Base-by-base conservation (phyloP, 2,329 filamentous ascomycete genomes). In the Claviceps sp. region DNA sequence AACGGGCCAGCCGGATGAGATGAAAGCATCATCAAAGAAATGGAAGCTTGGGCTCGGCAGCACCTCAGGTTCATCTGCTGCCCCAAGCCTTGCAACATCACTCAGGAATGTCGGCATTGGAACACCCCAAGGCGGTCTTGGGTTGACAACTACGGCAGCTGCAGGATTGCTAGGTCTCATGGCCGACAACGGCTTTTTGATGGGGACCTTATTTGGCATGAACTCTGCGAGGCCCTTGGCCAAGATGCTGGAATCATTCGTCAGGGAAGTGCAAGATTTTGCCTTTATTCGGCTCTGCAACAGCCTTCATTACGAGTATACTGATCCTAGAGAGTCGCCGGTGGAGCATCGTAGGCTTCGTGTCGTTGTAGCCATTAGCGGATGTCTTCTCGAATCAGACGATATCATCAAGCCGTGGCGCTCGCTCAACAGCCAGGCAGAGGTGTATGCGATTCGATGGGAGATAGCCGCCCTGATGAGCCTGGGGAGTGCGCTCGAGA, bases 171-270 rank as follows among this genome's bases (percentile, higher is more conserved):
- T 97, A 0, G 91, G 90, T 11, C 77, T 82, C 17, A 75, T 96
- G 61, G 85, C 89, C 2, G 84, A 90, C 40, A 93, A 85, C 56
- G 80, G 84, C 5, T 78, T 93, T 16, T 73, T 89, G 43, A 84
- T 95, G 34, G 91, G 90, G 16, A 81, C 85, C 40, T 71, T 97
- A 41, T 96, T 97, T 62, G 93, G 93, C 8, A 87, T 93, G n/a
- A 95, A 94, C 63, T 87, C 87, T 44, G 82, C 84, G 1, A 80
- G 84, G 39, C 90, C 95, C 75, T 87, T 86, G 0, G 81, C 83
- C 50, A 84, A 89, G 64, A 88, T 90, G 75, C 86, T 96, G 75
- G 88, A 95, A 57, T 76, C 84, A n/a, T 95, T 94, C 64, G 79
- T 85, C 11, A 82, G 82, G 58, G 89, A 95, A 57, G 84, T 97